A percentile compares a stretch with the other conserved stretches of the same genome.
These are phyloP conservation scores for Nicotiana benthamiana DNA, from an alignment of 257 asterid genomes.

Conservation along the genomic window DNA sequence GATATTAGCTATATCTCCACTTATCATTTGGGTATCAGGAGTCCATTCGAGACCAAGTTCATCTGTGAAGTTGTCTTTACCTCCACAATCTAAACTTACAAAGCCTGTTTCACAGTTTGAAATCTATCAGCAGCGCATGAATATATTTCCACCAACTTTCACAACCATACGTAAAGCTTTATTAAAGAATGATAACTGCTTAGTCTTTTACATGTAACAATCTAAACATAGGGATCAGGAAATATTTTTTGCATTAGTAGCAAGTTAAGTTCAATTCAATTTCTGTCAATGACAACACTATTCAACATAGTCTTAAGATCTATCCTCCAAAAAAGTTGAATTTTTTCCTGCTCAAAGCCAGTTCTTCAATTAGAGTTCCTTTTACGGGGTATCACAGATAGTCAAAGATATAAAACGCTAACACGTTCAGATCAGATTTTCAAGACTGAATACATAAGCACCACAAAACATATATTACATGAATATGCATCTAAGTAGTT, in stretches of 20 bases:
- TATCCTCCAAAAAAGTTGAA: background rate
- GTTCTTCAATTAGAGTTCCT: background rate
- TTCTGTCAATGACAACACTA: background rate
- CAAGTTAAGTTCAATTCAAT: background rate
- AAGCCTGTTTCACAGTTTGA: slow-evolving; percentile 52
- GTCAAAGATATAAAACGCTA: background rate
- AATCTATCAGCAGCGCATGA: background rate
- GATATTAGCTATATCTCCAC: slow-evolving; percentile 49
- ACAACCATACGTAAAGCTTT: background rate
- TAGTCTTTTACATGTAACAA: background rate
- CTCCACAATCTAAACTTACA: slow-evolving; percentile 89
- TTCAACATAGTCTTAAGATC: background rate
- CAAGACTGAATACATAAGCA: background rate
- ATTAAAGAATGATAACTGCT: background rate
- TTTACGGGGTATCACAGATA: background rate
- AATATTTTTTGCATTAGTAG: background rate
- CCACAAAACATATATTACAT: background rate
- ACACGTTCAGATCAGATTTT: background rate
- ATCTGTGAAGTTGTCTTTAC: slow-evolving; percentile 60
- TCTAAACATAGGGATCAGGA: background rate
- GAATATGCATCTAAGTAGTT: background rate
- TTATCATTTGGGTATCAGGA: slow-evolving; percentile 49
- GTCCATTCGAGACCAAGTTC: slow-evolving; percentile 70
- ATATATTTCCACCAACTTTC: background rate
- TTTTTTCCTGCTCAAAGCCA: background rate